Base-by-base conservation (phyloP, 805 yeast genomes). In the Spathaspora sp. region DNA sequence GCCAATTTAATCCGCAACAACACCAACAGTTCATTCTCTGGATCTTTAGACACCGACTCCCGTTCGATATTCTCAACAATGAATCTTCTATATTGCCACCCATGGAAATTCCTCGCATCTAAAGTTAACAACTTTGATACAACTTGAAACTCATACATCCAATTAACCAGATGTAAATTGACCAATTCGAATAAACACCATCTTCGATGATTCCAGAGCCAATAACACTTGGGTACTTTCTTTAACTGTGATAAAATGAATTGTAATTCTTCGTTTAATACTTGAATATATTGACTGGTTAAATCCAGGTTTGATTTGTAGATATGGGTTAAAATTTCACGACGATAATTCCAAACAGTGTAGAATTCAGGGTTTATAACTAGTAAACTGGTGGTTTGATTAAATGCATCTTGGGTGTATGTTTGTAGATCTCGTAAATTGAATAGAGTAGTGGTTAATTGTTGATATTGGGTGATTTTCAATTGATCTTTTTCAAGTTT, bases 161-260 rank as follows among this genome's bases (percentile, higher is more conserved):
- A 90, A 49, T 85, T 69, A 10, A 86, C 81, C 38, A 62, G 58
- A 1, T 77, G 74, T 32, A 81, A 79, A 17, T 73, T 63, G 35
- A 80, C 76, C 42, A 73, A 52, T 52, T 64, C 62, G 49, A 58
- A 59, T 40, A 93, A 67, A 44, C 87, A 79, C 98, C 99, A 94
- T 10, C 80, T 70, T 38, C 99, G 75, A 64, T 94, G 97, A 59
- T 85, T 87, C 97, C 98, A 94, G 11, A 94, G 85, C 97, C 98
- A 94, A 63, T 94, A 94, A 42, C 92, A 89, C 65, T 94, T 94
- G 1, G 99, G 98, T 57, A 69, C 85, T 51, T 75, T 68, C 50
- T 79, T 80, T 58, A 94, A 68, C 56, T 83, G 80, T 0, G 64
- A 67, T 70, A 85, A 73, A 1, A 84, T 76, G 61, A 89, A 83